Percentiles rank a stretch among this genome's conserved stretches.
Evolutionary conservation across 331 rosid genomes (phyloP).

Genomic region (Cydonia oblonga): DNA sequence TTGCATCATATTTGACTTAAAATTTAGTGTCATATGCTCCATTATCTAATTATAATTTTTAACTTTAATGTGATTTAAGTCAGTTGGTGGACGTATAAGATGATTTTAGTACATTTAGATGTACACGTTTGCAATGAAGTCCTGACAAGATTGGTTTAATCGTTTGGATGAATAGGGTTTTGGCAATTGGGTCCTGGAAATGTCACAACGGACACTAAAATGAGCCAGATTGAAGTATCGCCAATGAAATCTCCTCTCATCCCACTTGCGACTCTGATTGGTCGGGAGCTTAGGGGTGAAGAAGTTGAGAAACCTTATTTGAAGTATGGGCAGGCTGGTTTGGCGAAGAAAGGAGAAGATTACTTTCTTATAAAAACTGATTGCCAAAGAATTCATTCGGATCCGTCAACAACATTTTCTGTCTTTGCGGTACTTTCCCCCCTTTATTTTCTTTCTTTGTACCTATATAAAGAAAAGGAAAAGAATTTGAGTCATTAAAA

Average conservation of each 20-base stretch:
- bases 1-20: not conserved
- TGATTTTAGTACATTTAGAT: not conserved
- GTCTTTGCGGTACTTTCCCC: constrained; percentile 67
- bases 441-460: not conserved
- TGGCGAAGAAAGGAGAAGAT: constrained; percentile 98
- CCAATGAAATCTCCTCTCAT: constrained; percentile 48
- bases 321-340: constrained; percentile 90
- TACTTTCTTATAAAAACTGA: constrained; percentile 74
- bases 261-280: constrained; percentile 85
- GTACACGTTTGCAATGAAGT: not conserved
- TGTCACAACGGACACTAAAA: constrained; percentile 50
- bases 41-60: not conserved
- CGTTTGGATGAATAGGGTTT: constrained; percentile 23
- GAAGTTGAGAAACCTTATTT: constrained; percentile 73
- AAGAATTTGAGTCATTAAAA: constrained; percentile 2
- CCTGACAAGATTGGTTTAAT: not conserved
- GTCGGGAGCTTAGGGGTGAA: constrained; percentile 81
- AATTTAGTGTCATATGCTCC: not conserved
- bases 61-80: not conserved
- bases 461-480: not conserved
- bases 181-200: constrained; percentile 23
- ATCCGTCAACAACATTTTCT: constrained; percentile 64
- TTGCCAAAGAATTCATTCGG: constrained; percentile 62
- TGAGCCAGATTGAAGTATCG: constrained; percentile 58
- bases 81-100: not conserved